A percentile compares a stretch with the other conserved stretches of the same genome.
phyloP scores from a whole-genome alignment of 768 basidiomycete species.

The Kwoniella sp. region DNA sequence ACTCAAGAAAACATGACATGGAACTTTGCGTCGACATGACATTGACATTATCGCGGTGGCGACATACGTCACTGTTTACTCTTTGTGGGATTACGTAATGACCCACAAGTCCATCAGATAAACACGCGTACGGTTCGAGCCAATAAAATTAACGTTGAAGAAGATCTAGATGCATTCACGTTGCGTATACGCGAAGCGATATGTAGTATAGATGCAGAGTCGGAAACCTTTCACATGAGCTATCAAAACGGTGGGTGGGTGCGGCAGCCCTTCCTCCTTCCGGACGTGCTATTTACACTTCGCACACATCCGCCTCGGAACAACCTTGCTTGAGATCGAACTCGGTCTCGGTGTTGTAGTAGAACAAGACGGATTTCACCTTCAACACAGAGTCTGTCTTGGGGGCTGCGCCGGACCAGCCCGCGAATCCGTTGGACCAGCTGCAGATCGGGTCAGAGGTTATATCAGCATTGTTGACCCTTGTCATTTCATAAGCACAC shows the following conservation, averaged over 20 bases:
- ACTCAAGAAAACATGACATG: not conserved
- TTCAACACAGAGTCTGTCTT: constrained; percentile 6
- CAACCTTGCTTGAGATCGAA: not conserved
- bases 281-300: not conserved
- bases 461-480: not conserved
- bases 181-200: too few species aligned
- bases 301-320: constrained; percentile 50
- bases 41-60: not conserved
- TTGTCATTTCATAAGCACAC: too few species aligned
- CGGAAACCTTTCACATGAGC: too few species aligned
- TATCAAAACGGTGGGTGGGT: too few species aligned
- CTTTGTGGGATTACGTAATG: not conserved
- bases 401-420: constrained; percentile 9
- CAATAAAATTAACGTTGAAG: not conserved
- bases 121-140: too few species aligned
- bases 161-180: too few species aligned
- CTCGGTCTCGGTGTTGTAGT: constrained; percentile 18
- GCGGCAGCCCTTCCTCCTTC: too few species aligned
- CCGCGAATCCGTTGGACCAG: constrained; percentile 10
- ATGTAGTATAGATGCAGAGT: too few species aligned
- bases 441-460: not conserved
- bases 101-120: not conserved
- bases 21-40: not conserved
- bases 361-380: constrained; percentile 21
- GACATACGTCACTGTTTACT: not conserved